Percentiles rank a stretch among this genome's conserved stretches.
phyloP scores from a whole-genome alignment of 1,284 basidiomycete genomes.

The Heterobasidion annosum region DNA sequence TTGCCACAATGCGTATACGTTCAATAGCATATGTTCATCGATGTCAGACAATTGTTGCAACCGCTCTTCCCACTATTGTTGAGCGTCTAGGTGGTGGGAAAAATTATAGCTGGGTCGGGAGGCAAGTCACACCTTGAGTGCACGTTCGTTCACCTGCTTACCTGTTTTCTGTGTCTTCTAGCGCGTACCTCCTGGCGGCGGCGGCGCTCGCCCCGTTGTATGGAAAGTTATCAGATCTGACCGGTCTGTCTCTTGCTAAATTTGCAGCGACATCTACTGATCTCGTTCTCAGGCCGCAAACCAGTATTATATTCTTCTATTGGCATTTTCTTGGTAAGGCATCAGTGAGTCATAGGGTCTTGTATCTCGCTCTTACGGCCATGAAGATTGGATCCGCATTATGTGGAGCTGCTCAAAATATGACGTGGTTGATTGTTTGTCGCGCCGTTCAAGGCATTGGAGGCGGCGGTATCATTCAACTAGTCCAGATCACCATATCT shows the following conservation, averaged over 20 bases:
- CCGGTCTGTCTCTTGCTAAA: conserved; percentile 17
- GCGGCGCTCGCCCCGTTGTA: conserved; percentile 66
- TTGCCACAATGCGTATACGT: background rate
- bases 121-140: conserved; percentile 25
- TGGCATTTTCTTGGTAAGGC: conserved; percentile 55
- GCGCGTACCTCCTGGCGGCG: conserved; percentile 67
- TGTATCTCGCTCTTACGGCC: background rate
- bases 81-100: conserved; percentile 57
- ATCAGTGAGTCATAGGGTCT: background rate
- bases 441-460: conserved; percentile 81
- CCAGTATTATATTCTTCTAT: conserved; percentile 66
- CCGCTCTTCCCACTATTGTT: conserved; percentile 76
- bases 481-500: conserved; percentile 65
- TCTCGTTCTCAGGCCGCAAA: conserved; percentile 36
- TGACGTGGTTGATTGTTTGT: conserved; percentile 65
- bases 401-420: conserved; percentile 74
- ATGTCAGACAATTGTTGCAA: conserved; percentile 64
- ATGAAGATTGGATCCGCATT: conserved; percentile 68
- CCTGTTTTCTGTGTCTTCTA: conserved; percentile 14
- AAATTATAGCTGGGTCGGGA: conserved; percentile 72
- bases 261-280: background rate
- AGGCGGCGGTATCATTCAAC: conserved; percentile 66
- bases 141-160: background rate
- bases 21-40: background rate
- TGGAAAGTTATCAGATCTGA: conserved; percentile 66